Conservation (phyloP, 495 filamentous ascomycete species). For the Podospora conica region DNA sequence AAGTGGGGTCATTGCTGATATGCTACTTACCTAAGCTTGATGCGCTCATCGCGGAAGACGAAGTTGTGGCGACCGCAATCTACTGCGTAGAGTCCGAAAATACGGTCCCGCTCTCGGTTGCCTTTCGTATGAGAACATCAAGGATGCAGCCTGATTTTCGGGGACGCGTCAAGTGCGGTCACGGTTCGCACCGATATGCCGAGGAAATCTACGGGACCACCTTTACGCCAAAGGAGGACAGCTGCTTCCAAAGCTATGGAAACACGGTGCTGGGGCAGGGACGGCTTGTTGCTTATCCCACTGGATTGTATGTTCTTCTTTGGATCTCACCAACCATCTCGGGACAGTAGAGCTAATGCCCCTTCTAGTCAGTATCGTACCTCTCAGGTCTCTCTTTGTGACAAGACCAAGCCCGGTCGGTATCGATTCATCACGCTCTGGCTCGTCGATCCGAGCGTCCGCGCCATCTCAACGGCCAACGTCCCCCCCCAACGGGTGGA, state of each 20-base stretch:
- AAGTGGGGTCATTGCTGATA: neutral
- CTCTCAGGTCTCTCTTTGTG: slow-evolving; percentile 40
- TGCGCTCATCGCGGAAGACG: neutral
- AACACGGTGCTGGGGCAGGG: neutral
- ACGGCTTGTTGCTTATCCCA: neutral
- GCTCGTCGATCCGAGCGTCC: slow-evolving; percentile 49
- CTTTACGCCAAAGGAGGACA: neutral
- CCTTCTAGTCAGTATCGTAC: slow-evolving; percentile 43
- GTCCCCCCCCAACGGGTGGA: slow-evolving; percentile 47
- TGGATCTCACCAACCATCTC: neutral
- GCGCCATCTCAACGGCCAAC: slow-evolving; percentile 50
- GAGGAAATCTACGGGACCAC: neutral
- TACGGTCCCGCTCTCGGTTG: neutral
- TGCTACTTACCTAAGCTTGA: neutral
- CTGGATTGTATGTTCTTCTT: neutral
- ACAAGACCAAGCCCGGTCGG: slow-evolving; percentile 47
- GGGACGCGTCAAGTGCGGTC: too few relatives aligned
- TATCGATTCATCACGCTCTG: slow-evolving; percentile 52
- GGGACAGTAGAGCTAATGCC: neutral
- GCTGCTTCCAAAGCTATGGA: neutral
- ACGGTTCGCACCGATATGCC: too few relatives aligned
- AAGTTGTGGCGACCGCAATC: neutral
- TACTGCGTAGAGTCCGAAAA: neutral
- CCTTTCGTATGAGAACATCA: neutral
- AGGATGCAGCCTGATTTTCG: neutral